Evolutionary conservation across 768 basidiomycete genomes (phyloP), one percentile per base, ranked within the genome.

Genomic region (Mycena metata): DNA sequence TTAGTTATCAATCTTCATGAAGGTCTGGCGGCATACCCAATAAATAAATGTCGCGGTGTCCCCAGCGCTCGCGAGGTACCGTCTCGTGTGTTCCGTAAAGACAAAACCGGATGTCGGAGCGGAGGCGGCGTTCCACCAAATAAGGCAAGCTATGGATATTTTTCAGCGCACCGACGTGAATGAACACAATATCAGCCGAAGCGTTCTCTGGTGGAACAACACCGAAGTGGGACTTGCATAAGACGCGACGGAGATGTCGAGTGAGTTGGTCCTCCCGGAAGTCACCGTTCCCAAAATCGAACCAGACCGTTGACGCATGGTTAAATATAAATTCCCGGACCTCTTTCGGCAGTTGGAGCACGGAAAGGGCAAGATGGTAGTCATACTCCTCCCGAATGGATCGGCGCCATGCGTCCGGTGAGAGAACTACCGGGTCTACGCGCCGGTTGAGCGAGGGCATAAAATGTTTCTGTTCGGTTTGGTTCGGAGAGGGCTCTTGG

Each of bases 141-240:
- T 24, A 43, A 5, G 68, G 68, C 2, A 69, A 26, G 1, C 41
- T 30, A 46, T 65, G 63, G 5, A 69, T 19, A 9, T 41, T 49
- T 17, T 8, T 3, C 17, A 69, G 51, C 5, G 63, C 68, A 0
- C 50, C 51, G 45, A 69, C 68, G 24, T 69, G 68, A 16, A 69
- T 55, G 54, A 69, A 69, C 0, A 65, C 42, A 15, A 61, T 13
- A 13, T 49, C 36, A 3, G 58, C 63, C 1, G 43, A 26, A 3
- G 11, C 12, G 11, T 41, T 33, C 6, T 16, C 5, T 16, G 35
- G 26, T 10, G 49, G 10, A 17, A 54, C 49, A 43, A 60, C 30
- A 8, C 60, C 54, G 15, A 23, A 8, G 9, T 16, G 10, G 19
- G 45, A 55, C 5, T 56, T 45, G 3, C 36, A 16, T 1, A 69